phyloP scores from a whole-genome alignment of 1,284 basidiomycete species.

The Moniliophthora roreri region DNA sequence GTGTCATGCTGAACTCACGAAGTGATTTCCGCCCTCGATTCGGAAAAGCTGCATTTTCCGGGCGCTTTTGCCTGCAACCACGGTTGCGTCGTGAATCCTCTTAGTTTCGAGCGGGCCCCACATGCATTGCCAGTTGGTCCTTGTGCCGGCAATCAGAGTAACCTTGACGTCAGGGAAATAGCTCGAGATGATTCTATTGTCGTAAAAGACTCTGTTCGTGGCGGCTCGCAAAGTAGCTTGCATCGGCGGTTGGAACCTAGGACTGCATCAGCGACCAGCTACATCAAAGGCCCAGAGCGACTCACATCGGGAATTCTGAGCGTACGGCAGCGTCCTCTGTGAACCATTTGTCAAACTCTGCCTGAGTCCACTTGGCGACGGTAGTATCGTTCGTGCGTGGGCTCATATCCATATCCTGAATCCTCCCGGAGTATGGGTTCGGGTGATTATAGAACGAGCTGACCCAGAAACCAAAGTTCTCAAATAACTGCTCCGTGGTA shows the following conservation, averaged over 20 bases:
- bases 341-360: background rate
- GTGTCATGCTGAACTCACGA: background rate
- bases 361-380: background rate
- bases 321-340: background rate
- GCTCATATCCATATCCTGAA: background rate
- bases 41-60: background rate
- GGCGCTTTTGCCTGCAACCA: background rate
- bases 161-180: slow-evolving; percentile 11
- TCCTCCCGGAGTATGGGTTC: background rate
- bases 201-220: slow-evolving; percentile 6
- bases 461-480: slow-evolving; percentile 25
- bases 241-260: slow-evolving; percentile 3
- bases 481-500: slow-evolving; percentile 20
- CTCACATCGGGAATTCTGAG: background rate
- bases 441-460: slow-evolving; percentile 29
- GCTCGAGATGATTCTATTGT: background rate
- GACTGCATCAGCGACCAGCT: background rate
- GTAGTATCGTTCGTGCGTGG: background rate
- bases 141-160: slow-evolving; percentile 3
- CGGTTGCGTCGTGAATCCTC: background rate
- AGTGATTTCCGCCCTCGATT: slow-evolving; percentile 10
- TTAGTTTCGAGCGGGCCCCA: slow-evolving; percentile 9
- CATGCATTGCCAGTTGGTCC: slow-evolving; percentile 4
- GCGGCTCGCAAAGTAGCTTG: slow-evolving; percentile 4
- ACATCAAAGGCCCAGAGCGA: background rate